Conservation (phyloP, 768 basidiomycete species). For the Cystofilobasidium bisporidii region DNA sequence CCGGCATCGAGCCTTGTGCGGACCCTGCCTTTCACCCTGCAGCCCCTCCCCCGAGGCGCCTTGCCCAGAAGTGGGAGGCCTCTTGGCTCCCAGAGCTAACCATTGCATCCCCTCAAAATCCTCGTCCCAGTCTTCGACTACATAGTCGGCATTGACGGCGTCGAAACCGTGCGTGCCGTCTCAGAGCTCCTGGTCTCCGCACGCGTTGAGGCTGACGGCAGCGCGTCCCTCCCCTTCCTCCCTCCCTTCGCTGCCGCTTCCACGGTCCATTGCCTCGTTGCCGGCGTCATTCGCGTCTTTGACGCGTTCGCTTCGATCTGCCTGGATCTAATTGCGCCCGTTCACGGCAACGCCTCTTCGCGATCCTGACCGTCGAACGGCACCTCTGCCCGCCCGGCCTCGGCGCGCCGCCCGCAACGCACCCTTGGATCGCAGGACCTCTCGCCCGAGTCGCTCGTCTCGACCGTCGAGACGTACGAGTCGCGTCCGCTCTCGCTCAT, state of each 20-base stretch:
- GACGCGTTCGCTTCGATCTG: conserved; percentile 31
- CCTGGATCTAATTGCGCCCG: too few species aligned
- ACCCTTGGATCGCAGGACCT: conserved; percentile 44
- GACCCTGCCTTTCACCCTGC: neutral
- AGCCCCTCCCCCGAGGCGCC: too few species aligned
- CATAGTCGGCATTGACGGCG: conserved; percentile 79
- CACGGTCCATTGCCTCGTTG: too few species aligned
- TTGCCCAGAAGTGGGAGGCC: too few species aligned
- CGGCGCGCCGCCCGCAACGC: too few species aligned
- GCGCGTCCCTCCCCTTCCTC: neutral
- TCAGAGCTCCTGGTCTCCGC: conserved; percentile 6
- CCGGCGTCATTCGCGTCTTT: neutral
- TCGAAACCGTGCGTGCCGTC: conserved; percentile 37
- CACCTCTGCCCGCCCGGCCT: too few species aligned
- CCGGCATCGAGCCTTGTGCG: conserved; percentile 63
- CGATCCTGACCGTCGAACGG: too few species aligned
- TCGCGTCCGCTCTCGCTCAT: conserved; percentile 58
- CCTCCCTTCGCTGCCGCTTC: neutral
- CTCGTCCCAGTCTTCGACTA: conserved; percentile 66
- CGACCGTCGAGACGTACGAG: conserved; percentile 74
- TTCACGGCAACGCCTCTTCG: too few species aligned
- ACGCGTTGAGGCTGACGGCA: neutral
- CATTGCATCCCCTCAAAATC: too few species aligned
- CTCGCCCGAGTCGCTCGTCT: conserved; percentile 62
- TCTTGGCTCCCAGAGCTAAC: neutral